Evolutionary conservation across 352 stramenopile genomes (phyloP).

Genomic region (Globisporangium takayamanum): DNA sequence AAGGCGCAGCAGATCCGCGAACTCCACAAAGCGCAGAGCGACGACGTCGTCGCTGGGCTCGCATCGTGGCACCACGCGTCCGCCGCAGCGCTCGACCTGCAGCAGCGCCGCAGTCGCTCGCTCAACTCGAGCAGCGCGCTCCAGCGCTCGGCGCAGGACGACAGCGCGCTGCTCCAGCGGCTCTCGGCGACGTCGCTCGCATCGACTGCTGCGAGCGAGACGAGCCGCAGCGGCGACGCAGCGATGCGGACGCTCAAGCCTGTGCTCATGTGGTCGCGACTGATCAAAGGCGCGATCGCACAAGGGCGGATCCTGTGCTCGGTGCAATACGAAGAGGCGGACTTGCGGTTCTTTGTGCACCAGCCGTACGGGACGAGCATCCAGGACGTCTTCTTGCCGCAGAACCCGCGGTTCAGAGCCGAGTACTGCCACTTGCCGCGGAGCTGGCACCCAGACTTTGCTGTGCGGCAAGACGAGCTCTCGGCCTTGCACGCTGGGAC

Average conservation of each 20-base stretch:
- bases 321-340: constrained; percentile 68
- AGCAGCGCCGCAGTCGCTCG: constrained; percentile 25
- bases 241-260: constrained; percentile 29
- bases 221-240: neutral
- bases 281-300: constrained; percentile 53
- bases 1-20: constrained; percentile 22
- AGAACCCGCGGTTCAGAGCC: constrained; percentile 76
- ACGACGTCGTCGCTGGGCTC: neutral
- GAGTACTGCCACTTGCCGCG: constrained; percentile 68
- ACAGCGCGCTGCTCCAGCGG: constrained; percentile 6
- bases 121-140: constrained; percentile 28
- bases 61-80: no score
- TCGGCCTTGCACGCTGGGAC: constrained; percentile 53
- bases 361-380: constrained; percentile 68
- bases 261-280: constrained; percentile 62
- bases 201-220: constrained; percentile 15
- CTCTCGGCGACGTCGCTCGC: constrained; percentile 13
- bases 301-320: constrained; percentile 62
- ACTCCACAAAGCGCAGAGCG: constrained; percentile 15
- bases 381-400: constrained; percentile 72
- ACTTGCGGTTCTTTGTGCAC: constrained; percentile 58
- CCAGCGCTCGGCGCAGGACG: neutral
- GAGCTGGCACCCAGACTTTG: constrained; percentile 75
- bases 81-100: neutral
- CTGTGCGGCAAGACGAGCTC: constrained; percentile 57